Percentiles rank a stretch among this genome's conserved stretches.
These are phyloP conservation scores for Solanum sejunctum DNA, from an alignment of 257 asterid species.

Conservation along the genomic window DNA sequence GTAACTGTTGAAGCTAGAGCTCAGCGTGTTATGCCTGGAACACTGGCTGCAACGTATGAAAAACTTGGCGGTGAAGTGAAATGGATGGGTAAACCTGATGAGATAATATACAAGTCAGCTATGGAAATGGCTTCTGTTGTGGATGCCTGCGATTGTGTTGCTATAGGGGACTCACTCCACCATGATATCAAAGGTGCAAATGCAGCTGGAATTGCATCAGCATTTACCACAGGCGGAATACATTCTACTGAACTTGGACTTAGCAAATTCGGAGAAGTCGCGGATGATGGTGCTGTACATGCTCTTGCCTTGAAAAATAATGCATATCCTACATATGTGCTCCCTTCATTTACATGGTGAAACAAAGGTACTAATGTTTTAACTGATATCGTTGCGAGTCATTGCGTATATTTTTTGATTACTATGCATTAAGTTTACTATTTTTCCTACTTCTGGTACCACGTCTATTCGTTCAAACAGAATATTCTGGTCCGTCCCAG, in stretches of 20 bases:
- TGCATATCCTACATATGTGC: slow-evolving; percentile 67
- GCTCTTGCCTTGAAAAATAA: slow-evolving; percentile 48
- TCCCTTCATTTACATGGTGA: slow-evolving; percentile 85
- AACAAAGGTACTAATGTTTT: background rate
- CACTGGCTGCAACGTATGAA: slow-evolving; percentile 74
- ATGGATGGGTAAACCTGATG: slow-evolving; percentile 99
- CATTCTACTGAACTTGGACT: slow-evolving; percentile 83
- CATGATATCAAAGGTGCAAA: slow-evolving; percentile 95
- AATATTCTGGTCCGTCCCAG: no score
- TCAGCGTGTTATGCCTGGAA: slow-evolving; percentile 91
- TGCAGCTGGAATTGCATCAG: slow-evolving; percentile 56
- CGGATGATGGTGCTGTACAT: slow-evolving; percentile 33
- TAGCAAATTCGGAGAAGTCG: slow-evolving; percentile 51
- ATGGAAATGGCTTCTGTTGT: slow-evolving; percentile 52
- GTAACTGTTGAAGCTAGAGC: slow-evolving; percentile 94
- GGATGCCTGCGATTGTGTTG: slow-evolving; percentile 69
- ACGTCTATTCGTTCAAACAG: no score
- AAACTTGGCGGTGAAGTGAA: slow-evolving; percentile 95
- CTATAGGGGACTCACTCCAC: slow-evolving; percentile 93
- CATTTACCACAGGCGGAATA: slow-evolving; percentile 60
- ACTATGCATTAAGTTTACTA: no score
- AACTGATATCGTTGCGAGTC: background rate
- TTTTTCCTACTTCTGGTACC: no score
- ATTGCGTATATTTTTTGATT: no score
- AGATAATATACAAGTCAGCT: slow-evolving; percentile 83